Evolutionary conservation across 108 stramenopile species (phyloP).

Genomic region (Nitzschia sp.): DNA sequence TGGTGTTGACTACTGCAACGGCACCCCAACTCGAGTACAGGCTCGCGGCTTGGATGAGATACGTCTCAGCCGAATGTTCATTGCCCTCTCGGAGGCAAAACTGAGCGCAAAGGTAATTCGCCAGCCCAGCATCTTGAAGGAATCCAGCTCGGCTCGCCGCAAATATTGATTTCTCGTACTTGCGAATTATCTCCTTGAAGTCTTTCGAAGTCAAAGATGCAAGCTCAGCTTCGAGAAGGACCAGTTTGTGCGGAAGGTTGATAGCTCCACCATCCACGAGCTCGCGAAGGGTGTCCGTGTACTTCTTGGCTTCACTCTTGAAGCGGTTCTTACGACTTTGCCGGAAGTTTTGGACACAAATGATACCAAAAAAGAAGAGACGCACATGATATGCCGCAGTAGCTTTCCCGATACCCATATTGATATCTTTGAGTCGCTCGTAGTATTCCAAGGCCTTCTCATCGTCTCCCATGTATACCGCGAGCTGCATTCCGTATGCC

Average conservation of each 20-base stretch:
- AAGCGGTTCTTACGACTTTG: background rate
- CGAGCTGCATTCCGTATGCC: constrained; percentile 6
- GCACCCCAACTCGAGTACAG: background rate
- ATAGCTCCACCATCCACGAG: constrained; percentile 11
- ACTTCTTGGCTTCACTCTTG: constrained; percentile 1
- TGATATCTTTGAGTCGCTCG: background rate
- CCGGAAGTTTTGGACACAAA: constrained; percentile 3
- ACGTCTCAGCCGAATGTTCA: background rate
- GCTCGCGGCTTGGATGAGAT: background rate
- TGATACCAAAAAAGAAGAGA: constrained; percentile 1
- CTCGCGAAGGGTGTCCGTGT: background rate
- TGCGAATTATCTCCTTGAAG: background rate
- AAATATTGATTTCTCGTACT: constrained; percentile 2
- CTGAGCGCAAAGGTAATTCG: constrained; percentile 6
- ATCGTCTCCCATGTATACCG: background rate
- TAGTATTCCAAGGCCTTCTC: constrained; percentile 11
- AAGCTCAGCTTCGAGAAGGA: background rate
- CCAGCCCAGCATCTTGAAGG: constrained; percentile 11
- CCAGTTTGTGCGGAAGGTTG: constrained; percentile 1
- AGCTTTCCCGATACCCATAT: background rate
- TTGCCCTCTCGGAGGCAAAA: background rate
- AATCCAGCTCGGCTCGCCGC: constrained; percentile 8
- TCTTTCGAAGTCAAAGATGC: constrained; percentile 6
- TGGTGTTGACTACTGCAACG: background rate
- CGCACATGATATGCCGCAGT: background rate